Evolutionary conservation across 192 early-diverging fungal species (phyloP).

Genomic region (Mortierella antarctica): DNA sequence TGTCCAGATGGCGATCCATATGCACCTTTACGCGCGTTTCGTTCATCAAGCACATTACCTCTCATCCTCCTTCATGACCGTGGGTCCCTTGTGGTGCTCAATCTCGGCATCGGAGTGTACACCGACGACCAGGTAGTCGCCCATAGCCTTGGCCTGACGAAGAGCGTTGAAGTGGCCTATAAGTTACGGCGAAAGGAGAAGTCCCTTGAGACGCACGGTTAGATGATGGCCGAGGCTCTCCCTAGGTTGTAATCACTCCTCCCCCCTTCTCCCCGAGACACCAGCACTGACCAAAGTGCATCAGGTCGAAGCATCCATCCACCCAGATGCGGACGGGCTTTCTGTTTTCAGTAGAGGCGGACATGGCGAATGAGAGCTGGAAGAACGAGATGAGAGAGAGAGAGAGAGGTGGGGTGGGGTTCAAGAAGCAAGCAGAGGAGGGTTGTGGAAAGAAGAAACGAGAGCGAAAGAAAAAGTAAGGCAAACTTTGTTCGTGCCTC

Average conservation of each 20-base stretch:
- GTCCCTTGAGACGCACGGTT: constrained; percentile 2
- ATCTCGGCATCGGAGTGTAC: constrained; percentile 97
- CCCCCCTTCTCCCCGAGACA: background rate
- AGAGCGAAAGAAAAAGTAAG: background rate
- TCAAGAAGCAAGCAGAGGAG: constrained; percentile 9
- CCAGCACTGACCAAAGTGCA: constrained; percentile 81
- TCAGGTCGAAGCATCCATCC: constrained; percentile 97
- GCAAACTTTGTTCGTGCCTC: too few relatives aligned
- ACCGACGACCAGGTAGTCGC: constrained; percentile 93
- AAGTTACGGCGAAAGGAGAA: background rate
- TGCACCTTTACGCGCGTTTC: too few relatives aligned
- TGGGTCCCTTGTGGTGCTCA: constrained; percentile 94
- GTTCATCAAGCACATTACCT: constrained; percentile 57
- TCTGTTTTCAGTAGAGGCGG: constrained; percentile 36
- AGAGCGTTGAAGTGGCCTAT: constrained; percentile 91
- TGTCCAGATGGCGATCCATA: too few relatives aligned
- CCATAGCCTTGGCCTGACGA: constrained; percentile 96
- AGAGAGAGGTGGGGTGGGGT: background rate
- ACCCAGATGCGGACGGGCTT: constrained; percentile 75
- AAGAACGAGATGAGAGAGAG: background rate
- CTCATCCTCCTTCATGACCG: constrained; percentile 96
- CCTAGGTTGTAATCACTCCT: background rate
- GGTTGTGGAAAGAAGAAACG: constrained; percentile 1
- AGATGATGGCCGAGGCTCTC: constrained; percentile 16
- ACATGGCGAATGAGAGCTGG: constrained; percentile 18